phyloP scores from a whole-genome alignment of 2,329 filamentous ascomycete genomes.

The Botrytis fabae region DNA sequence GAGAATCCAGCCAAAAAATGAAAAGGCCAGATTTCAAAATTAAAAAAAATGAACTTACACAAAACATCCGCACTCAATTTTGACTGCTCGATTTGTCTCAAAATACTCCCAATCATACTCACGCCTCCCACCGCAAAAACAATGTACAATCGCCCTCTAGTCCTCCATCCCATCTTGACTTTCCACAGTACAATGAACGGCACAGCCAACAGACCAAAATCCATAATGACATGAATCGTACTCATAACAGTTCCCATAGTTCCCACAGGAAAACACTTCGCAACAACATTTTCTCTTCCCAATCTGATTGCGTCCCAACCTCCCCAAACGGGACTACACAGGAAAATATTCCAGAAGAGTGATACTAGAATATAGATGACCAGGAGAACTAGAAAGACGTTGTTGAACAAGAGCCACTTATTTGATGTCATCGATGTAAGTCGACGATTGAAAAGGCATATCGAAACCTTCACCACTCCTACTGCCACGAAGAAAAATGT shows the following conservation, averaged over 20 bases:
- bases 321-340: conserved; percentile 8
- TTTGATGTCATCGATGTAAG: conserved; percentile 40
- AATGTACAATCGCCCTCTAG: conserved; percentile 40
- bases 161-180: conserved; percentile 38
- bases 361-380: conserved; percentile 3
- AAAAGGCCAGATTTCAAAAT: background rate
- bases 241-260: conserved; percentile 36
- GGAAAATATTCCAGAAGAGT: conserved; percentile 15
- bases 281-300: background rate
- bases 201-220: conserved; percentile 40
- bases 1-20: background rate
- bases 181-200: conserved; percentile 44
- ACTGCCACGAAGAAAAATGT: conserved; percentile 92
- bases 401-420: conserved; percentile 40
- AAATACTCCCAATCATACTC: conserved; percentile 39
- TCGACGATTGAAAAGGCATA: conserved; percentile 43
- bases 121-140: conserved; percentile 42
- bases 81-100: conserved; percentile 37
- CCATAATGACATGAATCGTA: conserved; percentile 42
- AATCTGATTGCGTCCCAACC: conserved; percentile 18
- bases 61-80: conserved; percentile 11
- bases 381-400: conserved; percentile 33
- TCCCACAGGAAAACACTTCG: conserved; percentile 12
- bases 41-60: background rate
- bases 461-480: conserved; percentile 44